phyloP scores from a whole-genome alignment of 164 flowering plant species.

The Vitis cinerea region DNA sequence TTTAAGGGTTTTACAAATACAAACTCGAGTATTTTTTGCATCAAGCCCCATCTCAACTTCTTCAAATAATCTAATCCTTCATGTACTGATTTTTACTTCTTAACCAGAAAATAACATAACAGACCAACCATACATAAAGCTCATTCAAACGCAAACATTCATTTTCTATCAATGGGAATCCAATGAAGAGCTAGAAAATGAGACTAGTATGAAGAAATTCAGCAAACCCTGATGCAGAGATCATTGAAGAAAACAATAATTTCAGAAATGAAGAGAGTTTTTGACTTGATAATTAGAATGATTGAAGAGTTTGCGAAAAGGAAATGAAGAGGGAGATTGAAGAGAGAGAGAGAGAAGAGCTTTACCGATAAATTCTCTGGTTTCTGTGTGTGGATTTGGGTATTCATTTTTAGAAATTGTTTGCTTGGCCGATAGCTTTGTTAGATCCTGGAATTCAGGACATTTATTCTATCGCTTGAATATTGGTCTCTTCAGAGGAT shows the following conservation, averaged over 20 bases:
- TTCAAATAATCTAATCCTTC: background rate
- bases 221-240: background rate
- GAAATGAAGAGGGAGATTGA: conserved; percentile 2
- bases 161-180: background rate
- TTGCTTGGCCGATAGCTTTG: conserved; percentile 18
- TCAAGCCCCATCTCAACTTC: conserved; percentile 49
- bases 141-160: background rate
- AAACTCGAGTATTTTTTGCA: conserved; percentile 29
- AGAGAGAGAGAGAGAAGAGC: conserved; percentile 1
- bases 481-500: background rate
- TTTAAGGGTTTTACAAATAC: conserved; percentile 25
- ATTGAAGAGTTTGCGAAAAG: background rate
- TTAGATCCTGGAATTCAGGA: conserved; percentile 34
- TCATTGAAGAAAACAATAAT: background rate
- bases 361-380: background rate
- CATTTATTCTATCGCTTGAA: background rate
- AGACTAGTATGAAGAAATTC: background rate
- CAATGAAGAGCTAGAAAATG: background rate
- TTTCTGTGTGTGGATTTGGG: conserved; percentile 2
- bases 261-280: background rate
- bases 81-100: background rate
- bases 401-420: conserved; percentile 17
- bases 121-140: background rate
- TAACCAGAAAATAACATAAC: background rate
- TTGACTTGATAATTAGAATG: background rate